These are phyloP conservation scores for Funneliformis mosseae DNA, from an alignment of 192 early-diverging fungal genomes.

Conservation along the genomic window DNA sequence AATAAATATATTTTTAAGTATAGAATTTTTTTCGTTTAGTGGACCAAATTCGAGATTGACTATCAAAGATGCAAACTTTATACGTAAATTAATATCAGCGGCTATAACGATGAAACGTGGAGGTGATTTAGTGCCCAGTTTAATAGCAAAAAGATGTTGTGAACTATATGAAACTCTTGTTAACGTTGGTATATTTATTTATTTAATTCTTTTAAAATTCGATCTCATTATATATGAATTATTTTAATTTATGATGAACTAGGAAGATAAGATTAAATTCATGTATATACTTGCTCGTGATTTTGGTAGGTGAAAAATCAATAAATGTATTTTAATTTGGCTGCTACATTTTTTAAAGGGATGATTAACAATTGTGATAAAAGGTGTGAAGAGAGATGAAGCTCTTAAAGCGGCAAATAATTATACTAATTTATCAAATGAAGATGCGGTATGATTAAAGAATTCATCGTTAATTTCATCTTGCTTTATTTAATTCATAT, in stretches of 20 bases:
- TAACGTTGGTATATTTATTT: conserved; percentile 26
- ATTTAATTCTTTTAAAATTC: conserved; percentile 7
- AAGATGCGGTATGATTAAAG: conserved; percentile 34
- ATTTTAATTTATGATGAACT: not conserved
- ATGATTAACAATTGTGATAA: not conserved
- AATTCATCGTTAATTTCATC: not conserved
- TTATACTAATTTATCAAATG: conserved; percentile 34
- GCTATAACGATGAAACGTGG: conserved; percentile 54
- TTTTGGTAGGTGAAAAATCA: conserved; percentile 39
- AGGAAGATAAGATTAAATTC: conserved; percentile 50
- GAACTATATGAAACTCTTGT: conserved; percentile 59
- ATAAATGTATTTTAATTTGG: not conserved
- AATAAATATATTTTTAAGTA: not conserved
- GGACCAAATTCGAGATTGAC: conserved; percentile 24
- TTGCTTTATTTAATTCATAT: not conserved
- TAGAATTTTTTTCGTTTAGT: conserved; percentile 31
- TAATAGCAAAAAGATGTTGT: conserved; percentile 56
- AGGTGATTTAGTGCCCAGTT: conserved; percentile 54
- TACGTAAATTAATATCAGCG: conserved; percentile 41
- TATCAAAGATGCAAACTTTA: conserved; percentile 41
- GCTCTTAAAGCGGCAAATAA: conserved; percentile 36
- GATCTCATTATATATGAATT: not conserved
- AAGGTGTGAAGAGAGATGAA: conserved; percentile 48
- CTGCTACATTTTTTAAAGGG: not conserved
- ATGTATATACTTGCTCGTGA: conserved; percentile 51